Conservation (phyloP, 2,329 filamentous ascomycete genomes). For the Fusarium sp. region DNA sequence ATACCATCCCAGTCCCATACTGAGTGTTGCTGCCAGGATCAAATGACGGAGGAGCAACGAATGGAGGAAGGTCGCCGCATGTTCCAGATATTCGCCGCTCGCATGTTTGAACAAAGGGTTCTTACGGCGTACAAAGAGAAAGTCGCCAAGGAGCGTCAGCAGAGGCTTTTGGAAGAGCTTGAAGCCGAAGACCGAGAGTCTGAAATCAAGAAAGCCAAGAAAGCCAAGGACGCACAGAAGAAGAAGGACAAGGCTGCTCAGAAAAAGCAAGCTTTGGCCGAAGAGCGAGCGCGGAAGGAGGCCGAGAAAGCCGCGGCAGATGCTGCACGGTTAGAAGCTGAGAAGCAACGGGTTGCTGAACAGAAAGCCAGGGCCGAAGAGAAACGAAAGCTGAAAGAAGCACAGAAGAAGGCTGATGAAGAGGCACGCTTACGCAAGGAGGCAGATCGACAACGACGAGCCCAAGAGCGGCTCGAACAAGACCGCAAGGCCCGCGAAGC, state of each 20-base stretch:
- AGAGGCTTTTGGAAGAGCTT: constrained; percentile 89
- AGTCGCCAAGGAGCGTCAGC: constrained; percentile 90
- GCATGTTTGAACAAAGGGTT: constrained; percentile 99
- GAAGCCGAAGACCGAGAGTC: constrained; percentile 84
- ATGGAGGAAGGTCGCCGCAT: constrained; percentile 99
- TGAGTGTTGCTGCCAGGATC: constrained; percentile 74
- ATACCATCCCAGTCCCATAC: constrained; percentile 55
- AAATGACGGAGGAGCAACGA: constrained; percentile 97
- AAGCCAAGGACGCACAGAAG: constrained; percentile 92
- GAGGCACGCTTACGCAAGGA: constrained; percentile 89
- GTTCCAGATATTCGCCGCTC: constrained; percentile 99
- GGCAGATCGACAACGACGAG: constrained; percentile 80
- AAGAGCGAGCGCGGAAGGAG: constrained; percentile 88
- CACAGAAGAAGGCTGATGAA: constrained; percentile 88
- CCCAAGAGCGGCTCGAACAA: constrained; percentile 85
- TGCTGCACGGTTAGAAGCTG: constrained; percentile 77
- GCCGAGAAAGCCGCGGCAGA: constrained; percentile 92
- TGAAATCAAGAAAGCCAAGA: constrained; percentile 87
- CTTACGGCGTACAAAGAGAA: constrained; percentile 98
- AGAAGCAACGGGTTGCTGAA: constrained; percentile 84
- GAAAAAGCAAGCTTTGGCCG: constrained; percentile 89
- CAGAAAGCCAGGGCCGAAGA: constrained; percentile 86
- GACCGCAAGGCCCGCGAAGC: constrained; percentile 79
- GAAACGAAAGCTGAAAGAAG: constrained; percentile 90
- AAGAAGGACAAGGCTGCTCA: constrained; percentile 92